Conservation (phyloP, 2,329 filamentous ascomycete genomes). For the Stemphylium lycopersici region DNA sequence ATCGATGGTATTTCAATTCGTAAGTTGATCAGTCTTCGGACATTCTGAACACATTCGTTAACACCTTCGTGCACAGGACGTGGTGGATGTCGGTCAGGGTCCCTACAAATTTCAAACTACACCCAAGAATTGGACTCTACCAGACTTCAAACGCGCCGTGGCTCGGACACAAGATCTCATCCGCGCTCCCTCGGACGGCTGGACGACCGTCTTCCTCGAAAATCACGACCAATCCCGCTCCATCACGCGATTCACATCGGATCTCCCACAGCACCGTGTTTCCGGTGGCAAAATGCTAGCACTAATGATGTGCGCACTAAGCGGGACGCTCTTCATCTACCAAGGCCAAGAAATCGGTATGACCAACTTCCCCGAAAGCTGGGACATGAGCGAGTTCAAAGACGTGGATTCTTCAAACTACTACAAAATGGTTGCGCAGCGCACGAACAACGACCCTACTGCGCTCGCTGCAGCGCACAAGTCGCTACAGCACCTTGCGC, state of each 20-base stretch:
- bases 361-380: conserved; percentile 54
- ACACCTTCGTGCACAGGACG: conserved; percentile 39
- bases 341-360: conserved; percentile 60
- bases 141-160: conserved; percentile 41
- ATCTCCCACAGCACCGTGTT: conserved; percentile 54
- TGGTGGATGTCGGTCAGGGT: conserved; percentile 47
- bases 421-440: conserved; percentile 47
- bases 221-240: conserved; percentile 61
- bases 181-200: conserved; percentile 39
- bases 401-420: conserved; percentile 63
- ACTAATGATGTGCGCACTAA: conserved; percentile 55
- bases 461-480: conserved; percentile 56
- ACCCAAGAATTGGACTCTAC: conserved; percentile 40
- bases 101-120: conserved; percentile 47
- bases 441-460: conserved; percentile 34
- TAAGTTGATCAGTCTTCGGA: conserved; percentile 32
- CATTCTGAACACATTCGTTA: background rate
- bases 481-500: conserved; percentile 64
- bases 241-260: conserved; percentile 56
- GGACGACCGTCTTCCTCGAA: conserved; percentile 61
- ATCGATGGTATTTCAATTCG: conserved; percentile 69
- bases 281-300: conserved; percentile 56
- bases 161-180: conserved; percentile 41
- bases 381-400: conserved; percentile 56
- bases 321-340: conserved; percentile 59